Conservation (phyloP, 2,329 filamentous ascomycete species). For the Cercospora sesami region DNA sequence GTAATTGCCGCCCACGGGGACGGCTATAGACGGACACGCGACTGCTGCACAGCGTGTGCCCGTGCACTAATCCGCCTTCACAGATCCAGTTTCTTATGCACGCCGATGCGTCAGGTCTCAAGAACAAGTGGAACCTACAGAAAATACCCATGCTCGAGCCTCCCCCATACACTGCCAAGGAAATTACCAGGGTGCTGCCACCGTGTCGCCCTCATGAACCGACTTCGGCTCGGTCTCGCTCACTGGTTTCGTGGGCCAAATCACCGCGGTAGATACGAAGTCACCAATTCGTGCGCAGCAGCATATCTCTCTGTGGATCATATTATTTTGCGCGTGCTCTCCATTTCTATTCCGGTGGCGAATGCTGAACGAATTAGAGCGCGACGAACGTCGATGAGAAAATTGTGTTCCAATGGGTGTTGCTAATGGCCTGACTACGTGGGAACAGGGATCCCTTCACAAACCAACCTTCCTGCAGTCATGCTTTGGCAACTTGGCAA, state of each 20-base stretch:
- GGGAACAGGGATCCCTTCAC: neutral
- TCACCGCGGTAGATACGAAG: conserved; percentile 12
- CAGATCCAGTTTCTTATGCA: conserved; percentile 7
- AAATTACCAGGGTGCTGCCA: conserved; percentile 3
- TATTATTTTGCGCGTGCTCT: neutral
- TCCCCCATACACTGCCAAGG: conserved; percentile 7
- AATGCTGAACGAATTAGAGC: neutral
- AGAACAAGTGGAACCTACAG: conserved; percentile 5
- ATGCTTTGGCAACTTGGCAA: neutral
- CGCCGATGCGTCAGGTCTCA: conserved; percentile 15
- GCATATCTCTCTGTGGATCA: neutral
- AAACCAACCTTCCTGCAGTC: neutral
- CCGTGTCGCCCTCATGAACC: neutral
- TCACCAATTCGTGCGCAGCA: neutral
- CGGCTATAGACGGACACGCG: conserved; percentile 17
- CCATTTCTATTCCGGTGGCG: neutral
- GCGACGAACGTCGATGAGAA: neutral
- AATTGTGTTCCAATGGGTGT: neutral
- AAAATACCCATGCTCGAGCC: neutral
- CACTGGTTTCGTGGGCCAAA: neutral
- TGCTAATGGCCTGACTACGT: neutral
- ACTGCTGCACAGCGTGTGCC: neutral
- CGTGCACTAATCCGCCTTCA: conserved; percentile 10
- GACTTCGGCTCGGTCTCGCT: conserved; percentile 1
- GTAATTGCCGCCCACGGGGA: conserved; percentile 21